Evolutionary conservation across 305 asterid genomes (phyloP).

Genomic region (Solanum aculeatissimum): DNA sequence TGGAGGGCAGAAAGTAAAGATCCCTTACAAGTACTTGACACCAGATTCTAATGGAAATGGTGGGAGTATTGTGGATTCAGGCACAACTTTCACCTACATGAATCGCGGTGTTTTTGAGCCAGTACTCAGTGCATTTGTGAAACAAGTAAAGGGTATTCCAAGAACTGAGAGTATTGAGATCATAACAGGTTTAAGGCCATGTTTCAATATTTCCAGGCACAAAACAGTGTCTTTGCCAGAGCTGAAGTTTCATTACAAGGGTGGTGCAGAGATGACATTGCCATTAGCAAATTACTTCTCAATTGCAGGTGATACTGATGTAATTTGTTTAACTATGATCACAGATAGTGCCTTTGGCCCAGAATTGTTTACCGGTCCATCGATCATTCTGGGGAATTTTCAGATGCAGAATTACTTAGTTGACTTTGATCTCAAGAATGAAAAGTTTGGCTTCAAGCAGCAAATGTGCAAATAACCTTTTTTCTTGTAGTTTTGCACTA

Average conservation of each 20-base stretch:
- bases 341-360: conserved; percentile 36
- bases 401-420: conserved; percentile 72
- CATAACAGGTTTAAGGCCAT: conserved; percentile 53
- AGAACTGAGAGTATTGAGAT: conserved; percentile 39
- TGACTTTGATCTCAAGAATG: conserved; percentile 65
- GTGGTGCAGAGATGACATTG: conserved; percentile 59
- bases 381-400: conserved; percentile 71
- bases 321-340: conserved; percentile 49
- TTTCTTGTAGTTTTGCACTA: background rate
- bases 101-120: conserved; percentile 24
- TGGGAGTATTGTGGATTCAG: conserved; percentile 83
- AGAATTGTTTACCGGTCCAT: conserved; percentile 44
- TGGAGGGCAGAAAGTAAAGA: conserved; percentile 46
- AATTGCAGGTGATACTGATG: conserved; percentile 17
- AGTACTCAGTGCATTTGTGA: conserved; percentile 28
- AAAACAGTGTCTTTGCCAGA: conserved; percentile 30
- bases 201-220: conserved; percentile 49
- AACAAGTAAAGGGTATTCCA: conserved; percentile 32
- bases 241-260: conserved; percentile 60
- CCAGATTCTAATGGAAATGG: conserved; percentile 55
- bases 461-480: conserved; percentile 36
- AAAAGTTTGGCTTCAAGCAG: conserved; percentile 60
- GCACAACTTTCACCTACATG: conserved; percentile 62
- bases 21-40: conserved; percentile 29
- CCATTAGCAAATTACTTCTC: conserved; percentile 67